Conservation (phyloP, 2,329 filamentous ascomycete species). For the Colletotrichum godetiae region DNA sequence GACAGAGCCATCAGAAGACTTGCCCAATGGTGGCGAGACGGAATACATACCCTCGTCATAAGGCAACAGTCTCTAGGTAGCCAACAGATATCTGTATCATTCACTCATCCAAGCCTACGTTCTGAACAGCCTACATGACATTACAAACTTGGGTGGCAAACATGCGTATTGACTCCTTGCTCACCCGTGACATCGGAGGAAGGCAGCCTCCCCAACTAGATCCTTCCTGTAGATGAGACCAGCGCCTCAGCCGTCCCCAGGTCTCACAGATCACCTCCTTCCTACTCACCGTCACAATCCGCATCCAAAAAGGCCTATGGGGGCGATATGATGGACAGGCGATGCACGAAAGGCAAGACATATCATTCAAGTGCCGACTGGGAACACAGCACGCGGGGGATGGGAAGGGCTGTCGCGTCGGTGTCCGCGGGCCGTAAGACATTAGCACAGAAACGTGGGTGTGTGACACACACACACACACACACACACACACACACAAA, state of each 20-base stretch:
- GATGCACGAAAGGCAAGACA: constrained; percentile 1
- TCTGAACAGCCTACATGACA: background rate
- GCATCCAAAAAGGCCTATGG: too few species aligned
- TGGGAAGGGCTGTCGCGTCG: background rate
- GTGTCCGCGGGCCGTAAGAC: background rate
- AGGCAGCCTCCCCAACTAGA: background rate
- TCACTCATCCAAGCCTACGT: background rate
- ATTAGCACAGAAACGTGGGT: background rate
- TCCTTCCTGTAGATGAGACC: background rate
- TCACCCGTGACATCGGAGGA: background rate
- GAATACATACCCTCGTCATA: background rate
- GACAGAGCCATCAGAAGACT: background rate
- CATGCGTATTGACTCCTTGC: background rate
- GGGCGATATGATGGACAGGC: too few species aligned
- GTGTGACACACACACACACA: background rate
- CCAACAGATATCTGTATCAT: background rate
- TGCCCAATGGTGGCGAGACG: background rate
- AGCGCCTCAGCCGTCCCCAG: background rate
- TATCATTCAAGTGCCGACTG: background rate
- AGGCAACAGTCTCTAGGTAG: background rate
- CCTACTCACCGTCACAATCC: background rate
- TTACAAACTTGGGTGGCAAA: background rate
- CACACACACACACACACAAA: background rate
- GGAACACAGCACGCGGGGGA: background rate
- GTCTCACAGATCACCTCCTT: background rate